Evolutionary conservation across 768 basidiomycete genomes (phyloP).

Genomic region (Amanita thiersii): DNA sequence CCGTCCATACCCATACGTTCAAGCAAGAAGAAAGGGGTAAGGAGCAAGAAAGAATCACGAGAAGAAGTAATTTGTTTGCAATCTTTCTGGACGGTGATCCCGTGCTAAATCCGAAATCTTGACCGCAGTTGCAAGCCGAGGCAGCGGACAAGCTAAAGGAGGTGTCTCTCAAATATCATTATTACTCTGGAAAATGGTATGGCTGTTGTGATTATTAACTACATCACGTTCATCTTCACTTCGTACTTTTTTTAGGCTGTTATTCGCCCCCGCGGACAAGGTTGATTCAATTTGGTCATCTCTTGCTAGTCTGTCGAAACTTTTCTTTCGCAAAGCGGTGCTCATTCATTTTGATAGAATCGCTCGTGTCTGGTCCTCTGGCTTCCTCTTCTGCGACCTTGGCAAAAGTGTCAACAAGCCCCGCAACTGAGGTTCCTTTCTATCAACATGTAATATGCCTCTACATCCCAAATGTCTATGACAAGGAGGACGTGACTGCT

Average conservation of each 20-base stretch:
- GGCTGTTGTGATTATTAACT: background rate
- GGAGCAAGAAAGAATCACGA: constrained; percentile 69
- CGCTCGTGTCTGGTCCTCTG: constrained; percentile 56
- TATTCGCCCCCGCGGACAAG: constrained; percentile 53
- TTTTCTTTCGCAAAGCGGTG: background rate
- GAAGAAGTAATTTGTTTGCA: constrained; percentile 46
- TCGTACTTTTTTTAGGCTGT: too few relatives aligned
- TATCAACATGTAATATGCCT: constrained; percentile 63
- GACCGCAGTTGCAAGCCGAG: constrained; percentile 46
- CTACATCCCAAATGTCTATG: constrained; percentile 65
- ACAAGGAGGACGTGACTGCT: constrained; percentile 44
- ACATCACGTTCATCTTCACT: background rate
- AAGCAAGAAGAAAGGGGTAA: constrained; percentile 64
- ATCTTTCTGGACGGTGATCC: background rate
- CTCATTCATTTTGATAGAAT: constrained; percentile 29
- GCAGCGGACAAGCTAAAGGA: constrained; percentile 50
- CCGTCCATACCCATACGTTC: constrained; percentile 55
- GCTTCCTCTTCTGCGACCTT: constrained; percentile 44
- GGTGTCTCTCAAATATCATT: constrained; percentile 47
- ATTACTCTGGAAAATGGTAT: constrained; percentile 64
- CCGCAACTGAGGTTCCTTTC: constrained; percentile 34
- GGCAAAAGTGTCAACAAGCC: constrained; percentile 63
- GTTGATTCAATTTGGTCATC: constrained; percentile 57
- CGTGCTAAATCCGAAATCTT: background rate
- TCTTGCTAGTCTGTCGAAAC: constrained; percentile 43